phyloP scores from a whole-genome alignment of 169 alveolate genomes.

The Ichthyophthirius multifiliis region DNA sequence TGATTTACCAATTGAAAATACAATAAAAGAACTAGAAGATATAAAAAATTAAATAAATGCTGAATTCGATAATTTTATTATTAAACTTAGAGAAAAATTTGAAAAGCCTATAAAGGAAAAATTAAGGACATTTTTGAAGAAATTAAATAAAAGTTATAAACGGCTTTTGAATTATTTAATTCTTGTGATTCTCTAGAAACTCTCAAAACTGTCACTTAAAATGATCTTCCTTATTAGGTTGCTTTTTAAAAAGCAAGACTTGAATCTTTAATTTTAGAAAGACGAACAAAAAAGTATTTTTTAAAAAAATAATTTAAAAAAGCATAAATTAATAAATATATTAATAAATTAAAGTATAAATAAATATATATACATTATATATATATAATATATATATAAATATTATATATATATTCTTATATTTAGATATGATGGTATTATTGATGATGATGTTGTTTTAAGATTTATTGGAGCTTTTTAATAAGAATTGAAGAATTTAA shows the following conservation, averaged over 20 bases:
- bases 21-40: not conserved
- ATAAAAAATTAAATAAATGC: not conserved
- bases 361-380: too few species aligned
- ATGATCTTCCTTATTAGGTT: not conserved
- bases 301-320: not conserved
- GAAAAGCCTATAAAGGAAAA: slow-evolving; percentile 9
- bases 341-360: too few species aligned
- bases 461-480: not conserved
- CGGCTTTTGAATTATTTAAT: not conserved
- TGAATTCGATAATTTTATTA: not conserved
- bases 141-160: not conserved
- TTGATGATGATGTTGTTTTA: not conserved
- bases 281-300: not conserved
- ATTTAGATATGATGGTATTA: not conserved
- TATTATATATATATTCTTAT: too few species aligned
- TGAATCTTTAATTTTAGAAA: not conserved
- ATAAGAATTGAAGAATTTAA: not conserved
- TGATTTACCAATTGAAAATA: not conserved
- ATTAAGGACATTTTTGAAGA: not conserved
- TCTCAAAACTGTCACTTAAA: not conserved
- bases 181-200: not conserved
- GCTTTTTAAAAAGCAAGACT: not conserved
- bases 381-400: too few species aligned
- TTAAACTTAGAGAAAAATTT: not conserved
- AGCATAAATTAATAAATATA: too few species aligned